phyloP scores from a whole-genome alignment of 192 early-diverging fungal species.

The Umbelopsis sp. region DNA sequence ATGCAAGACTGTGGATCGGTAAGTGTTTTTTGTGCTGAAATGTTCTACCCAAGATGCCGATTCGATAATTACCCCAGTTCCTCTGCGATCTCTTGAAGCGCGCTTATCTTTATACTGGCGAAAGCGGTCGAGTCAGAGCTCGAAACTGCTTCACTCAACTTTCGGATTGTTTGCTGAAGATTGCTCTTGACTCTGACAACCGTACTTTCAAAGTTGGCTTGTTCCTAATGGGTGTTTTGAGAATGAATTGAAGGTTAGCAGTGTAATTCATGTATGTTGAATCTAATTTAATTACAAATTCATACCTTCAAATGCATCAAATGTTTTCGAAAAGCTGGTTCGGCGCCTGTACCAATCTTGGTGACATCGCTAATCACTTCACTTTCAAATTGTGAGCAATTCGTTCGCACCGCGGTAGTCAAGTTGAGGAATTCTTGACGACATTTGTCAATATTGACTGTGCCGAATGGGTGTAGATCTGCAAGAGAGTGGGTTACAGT shows the following conservation, averaged over 20 bases:
- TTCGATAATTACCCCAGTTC: constrained; percentile 31
- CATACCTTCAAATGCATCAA: constrained; percentile 37
- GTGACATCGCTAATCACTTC: constrained; percentile 39
- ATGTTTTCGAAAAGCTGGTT: constrained; percentile 38
- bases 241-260: neutral
- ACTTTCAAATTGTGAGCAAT: constrained; percentile 41
- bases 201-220: constrained; percentile 34
- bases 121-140: constrained; percentile 12
- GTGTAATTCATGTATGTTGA: too few relatives aligned
- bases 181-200: constrained; percentile 28
- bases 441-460: constrained; percentile 36
- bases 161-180: constrained; percentile 20
- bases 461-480: constrained; percentile 37
- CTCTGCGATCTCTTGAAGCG: constrained; percentile 26
- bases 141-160: constrained; percentile 19
- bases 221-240: constrained; percentile 17
- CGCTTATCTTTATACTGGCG: constrained; percentile 21
- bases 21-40: neutral
- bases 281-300: neutral
- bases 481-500: neutral
- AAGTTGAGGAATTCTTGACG: constrained; percentile 33
- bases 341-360: constrained; percentile 35
- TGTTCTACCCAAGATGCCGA: too few relatives aligned
- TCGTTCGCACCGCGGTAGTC: constrained; percentile 26
- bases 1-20: constrained; percentile 20